Evolutionary conservation across 1,284 basidiomycete species (phyloP), one percentile per base, ranked within the genome.

Genomic region (Somion occarium): DNA sequence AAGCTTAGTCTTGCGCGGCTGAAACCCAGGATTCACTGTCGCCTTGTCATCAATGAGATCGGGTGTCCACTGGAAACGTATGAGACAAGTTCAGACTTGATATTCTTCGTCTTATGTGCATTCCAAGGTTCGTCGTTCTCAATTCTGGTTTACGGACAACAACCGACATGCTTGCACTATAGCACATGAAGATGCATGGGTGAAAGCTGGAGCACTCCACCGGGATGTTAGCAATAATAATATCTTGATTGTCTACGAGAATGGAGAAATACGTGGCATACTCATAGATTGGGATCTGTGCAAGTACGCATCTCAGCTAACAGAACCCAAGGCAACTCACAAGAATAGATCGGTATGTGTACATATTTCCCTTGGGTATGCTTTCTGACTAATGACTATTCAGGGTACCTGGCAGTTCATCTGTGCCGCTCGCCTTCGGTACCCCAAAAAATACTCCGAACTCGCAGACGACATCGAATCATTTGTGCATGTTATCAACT

Each of bases 391-490:
- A 11, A 19, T n/a, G 48, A 49, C 22, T 38, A 49, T 23, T 18
- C 30, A 50, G 49, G 49, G 49, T 2, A 50, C 49, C 15, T 50
- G 43, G 41, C 5, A 12, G 20, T 50, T 44, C 41, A 44, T 50
- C 5, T 50, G 41, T 7, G 49, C 49, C 2, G 26, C 20, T 13
- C 30, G 44, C 11, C 26, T 50, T 3, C 15, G n/a, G 9, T 50
- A 24, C 20, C 49, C 49, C 18, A 37, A 19, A 13, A 50, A 45
- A 23, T 39, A 41, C 19, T 27, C 13, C 11, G 49, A 50, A 30
- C 20, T 50, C n/a, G 3, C 49, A 11, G 49, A 50, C 27, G 49
- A 50, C 41, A 13, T 50, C 15, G 49, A 50, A 25, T 44, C 49
- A 3, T 50, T 50, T 23, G 25, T 50, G 15, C 49, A 50, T 19